A percentile compares a stretch with the other conserved stretches of the same genome.
These are phyloP conservation scores for Colletotrichum navitas DNA, from an alignment of 2,329 filamentous ascomycete species.

Conservation along the genomic window DNA sequence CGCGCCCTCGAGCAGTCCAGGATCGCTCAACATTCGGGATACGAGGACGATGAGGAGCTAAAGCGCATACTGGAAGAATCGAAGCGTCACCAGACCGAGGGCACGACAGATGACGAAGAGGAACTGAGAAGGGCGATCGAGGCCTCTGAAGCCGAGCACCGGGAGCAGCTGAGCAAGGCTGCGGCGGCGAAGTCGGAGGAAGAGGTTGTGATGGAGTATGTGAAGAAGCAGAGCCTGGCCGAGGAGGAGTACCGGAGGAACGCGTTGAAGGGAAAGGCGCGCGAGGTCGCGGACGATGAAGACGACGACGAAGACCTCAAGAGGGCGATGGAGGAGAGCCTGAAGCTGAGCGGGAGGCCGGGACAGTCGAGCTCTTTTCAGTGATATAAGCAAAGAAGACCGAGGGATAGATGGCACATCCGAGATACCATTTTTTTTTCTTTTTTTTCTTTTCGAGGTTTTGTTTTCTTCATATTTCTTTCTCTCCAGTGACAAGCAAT, in stretches of 20 bases:
- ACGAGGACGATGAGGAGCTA: slow-evolving; percentile 53
- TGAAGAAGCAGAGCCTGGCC: slow-evolving; percentile 80
- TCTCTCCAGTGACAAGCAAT: no score
- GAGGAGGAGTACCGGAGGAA: slow-evolving; percentile 69
- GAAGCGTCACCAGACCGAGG: slow-evolving; percentile 43
- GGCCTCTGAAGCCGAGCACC: slow-evolving; percentile 60
- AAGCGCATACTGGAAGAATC: slow-evolving; percentile 58
- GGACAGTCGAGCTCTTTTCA: slow-evolving; percentile 34
- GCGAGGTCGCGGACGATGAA: slow-evolving; percentile 46
- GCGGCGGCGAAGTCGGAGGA: slow-evolving; percentile 70
- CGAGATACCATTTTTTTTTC: slow-evolving; percentile 38
- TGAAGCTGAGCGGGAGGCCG: slow-evolving; percentile 55
- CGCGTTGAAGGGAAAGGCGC: slow-evolving; percentile 53
- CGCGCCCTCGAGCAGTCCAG: slow-evolving; percentile 57
- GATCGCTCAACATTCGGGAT: slow-evolving; percentile 12
- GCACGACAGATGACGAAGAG: slow-evolving; percentile 54
- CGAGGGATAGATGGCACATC: slow-evolving; percentile 30
- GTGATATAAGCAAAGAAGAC: slow-evolving; percentile 2
- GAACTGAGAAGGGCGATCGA: slow-evolving; percentile 62
- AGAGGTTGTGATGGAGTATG: slow-evolving; percentile 80
- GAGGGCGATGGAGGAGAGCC: slow-evolving; percentile 67
- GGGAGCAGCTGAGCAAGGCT: slow-evolving; percentile 57
- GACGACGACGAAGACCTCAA: slow-evolving; percentile 69
- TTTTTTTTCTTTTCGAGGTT: neutral
- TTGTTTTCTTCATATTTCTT: no score